phyloP scores from a whole-genome alignment of 192 early-diverging fungal genomes.

The Backusella westeae region DNA sequence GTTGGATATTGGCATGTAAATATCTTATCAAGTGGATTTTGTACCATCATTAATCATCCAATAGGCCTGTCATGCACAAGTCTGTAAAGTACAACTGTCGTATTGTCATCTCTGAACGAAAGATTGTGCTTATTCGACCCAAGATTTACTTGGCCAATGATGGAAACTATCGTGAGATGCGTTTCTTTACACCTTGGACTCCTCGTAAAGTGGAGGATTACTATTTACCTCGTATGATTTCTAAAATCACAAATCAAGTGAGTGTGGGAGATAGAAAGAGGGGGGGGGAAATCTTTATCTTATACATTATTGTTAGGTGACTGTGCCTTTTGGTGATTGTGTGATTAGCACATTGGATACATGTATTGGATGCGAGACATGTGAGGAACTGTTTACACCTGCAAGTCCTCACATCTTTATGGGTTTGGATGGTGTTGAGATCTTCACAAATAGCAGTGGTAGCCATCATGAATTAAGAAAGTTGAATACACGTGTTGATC shows the following conservation, averaged over 20 bases:
- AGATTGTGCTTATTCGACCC: constrained; percentile 94
- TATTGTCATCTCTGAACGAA: constrained; percentile 76
- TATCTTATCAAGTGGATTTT: background rate
- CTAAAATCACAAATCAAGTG: constrained; percentile 76
- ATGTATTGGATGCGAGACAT: constrained; percentile 90
- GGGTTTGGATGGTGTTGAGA: constrained; percentile 94
- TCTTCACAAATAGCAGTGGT: constrained; percentile 94
- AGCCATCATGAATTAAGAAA: constrained; percentile 98
- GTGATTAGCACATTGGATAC: constrained; percentile 84
- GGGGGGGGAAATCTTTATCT: background rate
- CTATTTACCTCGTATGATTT: constrained; percentile 78
- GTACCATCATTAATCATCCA: background rate
- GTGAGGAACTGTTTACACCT: constrained; percentile 97
- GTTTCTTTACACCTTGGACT: constrained; percentile 93
- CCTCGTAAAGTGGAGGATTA: constrained; percentile 66
- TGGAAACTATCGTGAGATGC: constrained; percentile 95
- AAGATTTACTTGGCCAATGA: constrained; percentile 96
- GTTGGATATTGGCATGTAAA: constrained; percentile 93
- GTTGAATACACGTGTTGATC: constrained; percentile 78
- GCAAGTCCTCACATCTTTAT: constrained; percentile 92
- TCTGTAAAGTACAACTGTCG: constrained; percentile 96
- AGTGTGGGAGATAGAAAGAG: background rate
- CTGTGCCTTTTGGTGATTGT: constrained; percentile 88
- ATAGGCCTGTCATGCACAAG: constrained; percentile 88
- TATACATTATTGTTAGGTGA: constrained; percentile 30